These are phyloP conservation scores for Cornus florida DNA, from an alignment of 148 eudicot genomes.

Conservation along the genomic window DNA sequence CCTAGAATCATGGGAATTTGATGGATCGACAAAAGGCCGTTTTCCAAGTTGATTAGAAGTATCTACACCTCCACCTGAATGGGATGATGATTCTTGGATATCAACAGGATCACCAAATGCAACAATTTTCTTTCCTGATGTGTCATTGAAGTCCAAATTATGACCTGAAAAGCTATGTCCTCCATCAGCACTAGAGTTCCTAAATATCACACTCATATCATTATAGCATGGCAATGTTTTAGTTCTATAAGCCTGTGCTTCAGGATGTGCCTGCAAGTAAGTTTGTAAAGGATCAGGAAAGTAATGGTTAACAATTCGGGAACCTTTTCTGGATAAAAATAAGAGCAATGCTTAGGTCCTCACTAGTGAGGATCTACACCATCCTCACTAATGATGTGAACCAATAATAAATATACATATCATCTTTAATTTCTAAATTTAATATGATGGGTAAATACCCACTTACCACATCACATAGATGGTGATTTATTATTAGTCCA, in stretches of 20 bases:
- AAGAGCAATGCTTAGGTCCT: too few relatives aligned
- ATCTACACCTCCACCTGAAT: not conserved
- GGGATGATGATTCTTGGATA: not conserved
- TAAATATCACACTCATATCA: not conserved
- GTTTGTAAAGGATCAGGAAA: not conserved
- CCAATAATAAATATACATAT: too few relatives aligned
- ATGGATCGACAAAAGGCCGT: not conserved
- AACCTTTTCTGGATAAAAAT: too few relatives aligned
- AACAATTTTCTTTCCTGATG: not conserved
- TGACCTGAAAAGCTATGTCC: not conserved
- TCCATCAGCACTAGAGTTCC: not conserved
- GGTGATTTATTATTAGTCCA: too few relatives aligned
- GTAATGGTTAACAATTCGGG: not conserved
- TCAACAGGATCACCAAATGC: not conserved
- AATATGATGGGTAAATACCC: too few relatives aligned
- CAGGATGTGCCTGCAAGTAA: not conserved
- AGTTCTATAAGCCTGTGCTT: not conserved
- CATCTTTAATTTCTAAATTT: too few relatives aligned
- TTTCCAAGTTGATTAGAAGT: not conserved
- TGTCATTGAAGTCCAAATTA: not conserved
- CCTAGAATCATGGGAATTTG: not conserved
- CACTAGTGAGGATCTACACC: too few relatives aligned
- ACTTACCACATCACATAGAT: too few relatives aligned
- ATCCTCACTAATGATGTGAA: too few relatives aligned
- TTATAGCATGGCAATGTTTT: not conserved